These are phyloP conservation scores for Vitis rupestris DNA, from an alignment of 164 flowering plant species.

Conservation along the genomic window DNA sequence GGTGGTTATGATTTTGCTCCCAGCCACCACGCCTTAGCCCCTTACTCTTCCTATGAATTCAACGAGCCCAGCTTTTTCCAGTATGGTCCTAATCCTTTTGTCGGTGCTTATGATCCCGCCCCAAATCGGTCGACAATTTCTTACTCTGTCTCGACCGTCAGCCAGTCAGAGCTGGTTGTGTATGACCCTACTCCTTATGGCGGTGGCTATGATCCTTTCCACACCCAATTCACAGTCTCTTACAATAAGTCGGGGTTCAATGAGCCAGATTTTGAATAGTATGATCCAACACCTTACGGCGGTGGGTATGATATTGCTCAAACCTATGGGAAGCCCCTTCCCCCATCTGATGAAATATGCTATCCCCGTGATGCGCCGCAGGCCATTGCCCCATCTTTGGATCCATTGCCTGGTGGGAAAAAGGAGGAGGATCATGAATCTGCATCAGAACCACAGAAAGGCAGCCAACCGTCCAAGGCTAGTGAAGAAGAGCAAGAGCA, in stretches of 20 bases:
- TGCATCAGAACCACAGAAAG: slow-evolving; percentile 1
- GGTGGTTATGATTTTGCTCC: slow-evolving; percentile 1
- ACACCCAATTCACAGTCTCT: slow-evolving; percentile 22
- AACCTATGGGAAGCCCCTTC: slow-evolving; percentile 72
- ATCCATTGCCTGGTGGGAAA: slow-evolving; percentile 21
- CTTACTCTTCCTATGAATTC: slow-evolving; percentile 14
- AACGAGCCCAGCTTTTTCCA: slow-evolving; percentile 2
- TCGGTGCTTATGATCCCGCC: slow-evolving; percentile 6
- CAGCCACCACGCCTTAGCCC: not conserved
- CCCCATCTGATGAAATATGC: slow-evolving; percentile 63
- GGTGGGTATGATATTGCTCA: slow-evolving; percentile 64
- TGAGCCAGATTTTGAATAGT: slow-evolving; percentile 49
- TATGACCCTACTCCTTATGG: slow-evolving; percentile 14
- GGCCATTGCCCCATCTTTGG: slow-evolving; percentile 11
- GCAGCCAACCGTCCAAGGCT: slow-evolving; percentile 4
- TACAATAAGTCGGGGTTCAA: slow-evolving; percentile 23
- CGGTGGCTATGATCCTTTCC: not conserved
- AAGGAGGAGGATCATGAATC: slow-evolving; percentile 11
- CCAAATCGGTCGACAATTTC: not conserved
- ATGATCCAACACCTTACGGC: slow-evolving; percentile 72
- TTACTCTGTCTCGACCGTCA: slow-evolving; percentile 16
- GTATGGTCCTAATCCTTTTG: slow-evolving; percentile 10
- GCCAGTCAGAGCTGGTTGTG: slow-evolving; percentile 16
- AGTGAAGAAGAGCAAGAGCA: slow-evolving; percentile 2
- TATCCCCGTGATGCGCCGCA: slow-evolving; percentile 41